Percentiles rank a stretch among this genome's conserved stretches.
Conservation (phyloP, 768 basidiomycete species). For the Pulveroboletus sp. region DNA sequence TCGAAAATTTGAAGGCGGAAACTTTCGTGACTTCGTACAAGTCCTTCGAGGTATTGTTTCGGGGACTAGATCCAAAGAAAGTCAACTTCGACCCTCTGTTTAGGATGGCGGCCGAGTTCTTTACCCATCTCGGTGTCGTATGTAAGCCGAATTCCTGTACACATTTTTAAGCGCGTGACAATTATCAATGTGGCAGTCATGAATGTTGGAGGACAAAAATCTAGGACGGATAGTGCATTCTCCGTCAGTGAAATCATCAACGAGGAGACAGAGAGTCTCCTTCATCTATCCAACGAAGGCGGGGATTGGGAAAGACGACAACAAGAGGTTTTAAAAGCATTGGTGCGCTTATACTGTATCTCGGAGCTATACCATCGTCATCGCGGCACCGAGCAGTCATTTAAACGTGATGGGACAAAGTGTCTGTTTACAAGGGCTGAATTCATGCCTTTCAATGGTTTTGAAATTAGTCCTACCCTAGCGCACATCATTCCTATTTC, state of each 20-base stretch:
- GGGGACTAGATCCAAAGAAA: not conserved
- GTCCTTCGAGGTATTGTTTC: not conserved
- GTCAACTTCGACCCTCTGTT: no score
- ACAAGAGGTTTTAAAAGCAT: not conserved
- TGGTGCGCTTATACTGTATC: no score
- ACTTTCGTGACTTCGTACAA: not conserved
- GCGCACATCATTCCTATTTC: not conserved
- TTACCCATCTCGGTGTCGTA: constrained; percentile 2
- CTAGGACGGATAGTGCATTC: not conserved
- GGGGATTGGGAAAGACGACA: not conserved
- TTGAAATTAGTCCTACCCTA: not conserved
- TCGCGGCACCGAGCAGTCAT: no score
- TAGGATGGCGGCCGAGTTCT: not conserved
- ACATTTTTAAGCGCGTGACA: not conserved
- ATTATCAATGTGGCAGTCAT: constrained; percentile 1
- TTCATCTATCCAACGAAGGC: not conserved
- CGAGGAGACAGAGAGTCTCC: not conserved
- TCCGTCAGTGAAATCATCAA: not conserved
- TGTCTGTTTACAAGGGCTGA: not conserved
- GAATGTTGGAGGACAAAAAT: not conserved
- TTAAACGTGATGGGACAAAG: not conserved
- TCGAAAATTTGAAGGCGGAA: not conserved
- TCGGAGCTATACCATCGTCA: not conserved
- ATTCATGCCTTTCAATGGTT: not conserved
- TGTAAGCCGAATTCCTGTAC: not conserved